Percentiles rank a stretch among this genome's conserved stretches.
phyloP scores from a whole-genome alignment of 805 yeast genomes.

The Isabelozyma gotoi region DNA sequence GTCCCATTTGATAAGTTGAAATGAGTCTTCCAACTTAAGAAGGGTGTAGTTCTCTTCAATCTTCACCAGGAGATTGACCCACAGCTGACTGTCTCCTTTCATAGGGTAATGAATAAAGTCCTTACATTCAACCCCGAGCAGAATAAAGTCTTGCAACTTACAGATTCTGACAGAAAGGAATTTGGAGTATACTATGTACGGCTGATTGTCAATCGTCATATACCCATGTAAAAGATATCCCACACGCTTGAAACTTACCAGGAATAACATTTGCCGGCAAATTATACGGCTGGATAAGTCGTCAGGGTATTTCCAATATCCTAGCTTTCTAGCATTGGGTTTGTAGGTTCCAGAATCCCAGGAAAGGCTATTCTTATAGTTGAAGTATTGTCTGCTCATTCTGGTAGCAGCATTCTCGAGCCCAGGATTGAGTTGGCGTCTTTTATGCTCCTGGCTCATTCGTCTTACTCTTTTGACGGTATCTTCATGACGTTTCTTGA shows the following conservation, averaged over 20 bases:
- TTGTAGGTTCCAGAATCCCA: neutral
- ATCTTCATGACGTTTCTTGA: slow-evolving; percentile 13
- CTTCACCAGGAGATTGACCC: neutral
- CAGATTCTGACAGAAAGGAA: neutral
- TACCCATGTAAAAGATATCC: neutral
- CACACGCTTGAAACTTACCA: neutral
- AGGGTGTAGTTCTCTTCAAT: neutral
- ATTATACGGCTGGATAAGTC: neutral
- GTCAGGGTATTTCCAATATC: neutral
- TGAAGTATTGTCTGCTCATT: neutral
- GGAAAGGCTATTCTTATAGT: neutral
- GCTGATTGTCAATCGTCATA: neutral
- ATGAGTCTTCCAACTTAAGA: neutral
- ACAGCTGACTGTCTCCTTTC: neutral
- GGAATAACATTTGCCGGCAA: neutral
- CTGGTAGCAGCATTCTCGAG: neutral
- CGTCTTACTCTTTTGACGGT: neutral
- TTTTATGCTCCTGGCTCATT: neutral
- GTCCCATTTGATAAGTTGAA: neutral
- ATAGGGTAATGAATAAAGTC: neutral
- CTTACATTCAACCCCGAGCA: neutral
- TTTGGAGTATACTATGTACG: neutral
- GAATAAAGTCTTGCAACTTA: neutral
- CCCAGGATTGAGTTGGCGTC: neutral
- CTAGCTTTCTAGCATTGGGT: neutral